Percentiles rank a stretch among this genome's conserved stretches.
Evolutionary conservation across 164 flowering plant species (phyloP).

Genomic region (Warburgia ugandensis): DNA sequence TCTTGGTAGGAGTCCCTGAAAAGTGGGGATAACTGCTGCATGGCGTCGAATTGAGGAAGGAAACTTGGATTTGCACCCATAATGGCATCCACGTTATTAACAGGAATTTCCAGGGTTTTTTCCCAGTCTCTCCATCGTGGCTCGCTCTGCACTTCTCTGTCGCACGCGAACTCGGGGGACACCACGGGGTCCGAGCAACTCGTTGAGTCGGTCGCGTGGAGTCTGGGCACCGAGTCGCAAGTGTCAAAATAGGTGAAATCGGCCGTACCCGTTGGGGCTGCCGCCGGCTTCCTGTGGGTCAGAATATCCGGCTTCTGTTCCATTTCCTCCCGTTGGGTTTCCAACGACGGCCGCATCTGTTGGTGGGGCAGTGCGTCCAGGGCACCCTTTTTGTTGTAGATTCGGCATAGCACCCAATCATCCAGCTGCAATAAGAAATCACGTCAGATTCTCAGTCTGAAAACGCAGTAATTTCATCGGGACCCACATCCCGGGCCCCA

Average conservation of each 20-base stretch:
- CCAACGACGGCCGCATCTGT: not conserved
- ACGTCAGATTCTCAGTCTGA: not conserved
- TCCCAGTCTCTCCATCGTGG: constrained; percentile 13
- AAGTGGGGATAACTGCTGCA: constrained; percentile 12
- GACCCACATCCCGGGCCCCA: not conserved
- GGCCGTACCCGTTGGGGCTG: not conserved
- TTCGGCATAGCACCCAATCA: constrained; percentile 19
- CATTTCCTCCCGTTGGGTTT: not conserved
- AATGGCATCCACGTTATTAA: constrained; percentile 7
- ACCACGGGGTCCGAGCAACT: constrained; percentile 19
- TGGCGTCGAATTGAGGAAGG: constrained; percentile 9
- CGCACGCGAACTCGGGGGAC: constrained; percentile 13
- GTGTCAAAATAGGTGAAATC: constrained; percentile 10
- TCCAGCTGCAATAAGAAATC: constrained; percentile 8
- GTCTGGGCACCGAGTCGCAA: constrained; percentile 13
- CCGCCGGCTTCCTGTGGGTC: not conserved
- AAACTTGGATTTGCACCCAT: not conserved
- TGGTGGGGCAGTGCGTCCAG: too few relatives aligned
- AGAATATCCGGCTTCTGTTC: constrained; percentile 4
- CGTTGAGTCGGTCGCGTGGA: constrained; percentile 16
- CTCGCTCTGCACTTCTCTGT: constrained; percentile 21
- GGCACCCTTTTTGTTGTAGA: constrained; percentile 18
- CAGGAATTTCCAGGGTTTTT: constrained; percentile 1
- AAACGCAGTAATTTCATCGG: not conserved
- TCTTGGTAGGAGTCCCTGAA: constrained; percentile 8